A percentile compares a stretch with the other conserved stretches of the same genome.
Conservation (phyloP, 2,329 filamentous ascomycete genomes). For the Verticillium nubilum region DNA sequence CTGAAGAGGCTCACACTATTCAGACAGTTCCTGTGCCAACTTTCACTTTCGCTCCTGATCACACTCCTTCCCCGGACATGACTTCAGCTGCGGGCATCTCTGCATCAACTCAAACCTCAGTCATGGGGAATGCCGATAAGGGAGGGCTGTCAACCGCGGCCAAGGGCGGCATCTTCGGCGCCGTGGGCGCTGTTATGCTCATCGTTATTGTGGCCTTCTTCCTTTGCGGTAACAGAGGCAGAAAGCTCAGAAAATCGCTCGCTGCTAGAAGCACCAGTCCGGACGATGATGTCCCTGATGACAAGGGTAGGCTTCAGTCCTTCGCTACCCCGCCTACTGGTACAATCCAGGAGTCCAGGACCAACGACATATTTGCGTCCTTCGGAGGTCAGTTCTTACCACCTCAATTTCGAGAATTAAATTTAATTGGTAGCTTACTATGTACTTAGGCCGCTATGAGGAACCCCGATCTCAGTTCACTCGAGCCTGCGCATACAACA, state of each 20-base stretch:
- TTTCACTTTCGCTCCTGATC: background rate
- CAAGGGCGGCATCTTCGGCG: background rate
- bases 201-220: background rate
- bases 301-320: background rate
- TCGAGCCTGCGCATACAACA: conserved; percentile 4
- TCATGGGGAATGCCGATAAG: background rate
- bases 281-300: background rate
- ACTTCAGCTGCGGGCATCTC: background rate
- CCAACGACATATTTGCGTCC: conserved; percentile 33
- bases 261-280: background rate
- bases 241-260: background rate
- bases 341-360: background rate
- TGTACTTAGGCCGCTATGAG: conserved; percentile 8
- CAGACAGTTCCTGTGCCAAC: background rate
- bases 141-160: background rate
- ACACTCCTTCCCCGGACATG: no score
- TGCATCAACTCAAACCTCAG: background rate
- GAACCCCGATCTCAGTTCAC: conserved; percentile 10
- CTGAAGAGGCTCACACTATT: background rate
- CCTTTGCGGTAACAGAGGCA: background rate
- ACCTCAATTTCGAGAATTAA: background rate
- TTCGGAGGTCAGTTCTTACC: conserved; percentile 28
- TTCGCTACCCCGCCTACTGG: background rate
- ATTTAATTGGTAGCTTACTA: background rate
- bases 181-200: background rate